These are phyloP conservation scores for Phytophthora tentaculata DNA, from an alignment of 352 stramenopile species.

Conservation along the genomic window DNA sequence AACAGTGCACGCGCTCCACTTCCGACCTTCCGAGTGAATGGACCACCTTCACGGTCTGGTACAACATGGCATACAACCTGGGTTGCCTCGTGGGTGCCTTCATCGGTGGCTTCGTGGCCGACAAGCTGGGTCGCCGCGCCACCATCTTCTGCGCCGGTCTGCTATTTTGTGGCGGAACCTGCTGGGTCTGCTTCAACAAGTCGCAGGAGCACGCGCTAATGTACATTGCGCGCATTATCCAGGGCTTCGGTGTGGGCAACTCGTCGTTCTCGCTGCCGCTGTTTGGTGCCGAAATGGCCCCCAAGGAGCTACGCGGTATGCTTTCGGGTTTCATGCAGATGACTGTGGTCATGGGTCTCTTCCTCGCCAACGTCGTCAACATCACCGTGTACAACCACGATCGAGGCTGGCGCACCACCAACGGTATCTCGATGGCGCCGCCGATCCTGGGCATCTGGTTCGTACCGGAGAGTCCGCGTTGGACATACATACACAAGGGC, in stretches of 20 bases:
- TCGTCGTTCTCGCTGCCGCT: constrained; percentile 61
- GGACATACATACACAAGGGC: constrained; percentile 48
- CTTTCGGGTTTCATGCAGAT: constrained; percentile 75
- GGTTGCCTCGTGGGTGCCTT: constrained; percentile 51
- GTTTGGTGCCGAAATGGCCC: constrained; percentile 64
- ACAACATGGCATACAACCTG: constrained; percentile 67
- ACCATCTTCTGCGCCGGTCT: constrained; percentile 49
- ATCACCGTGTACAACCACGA: constrained; percentile 42
- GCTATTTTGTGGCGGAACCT: constrained; percentile 49
- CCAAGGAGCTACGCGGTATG: constrained; percentile 65
- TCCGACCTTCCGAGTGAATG: constrained; percentile 43
- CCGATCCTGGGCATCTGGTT: constrained; percentile 54
- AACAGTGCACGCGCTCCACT: constrained; percentile 25
- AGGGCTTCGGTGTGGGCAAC: constrained; percentile 54
- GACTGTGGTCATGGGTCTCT: constrained; percentile 54
- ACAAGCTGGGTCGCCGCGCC: constrained; percentile 45
- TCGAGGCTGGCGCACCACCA: constrained; percentile 51
- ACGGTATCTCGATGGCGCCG: constrained; percentile 43
- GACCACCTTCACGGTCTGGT: constrained; percentile 52
- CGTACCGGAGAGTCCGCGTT: constrained; percentile 46
- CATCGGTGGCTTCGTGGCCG: constrained; percentile 43
- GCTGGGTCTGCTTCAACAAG: constrained; percentile 38
- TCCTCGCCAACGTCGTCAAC: constrained; percentile 53
- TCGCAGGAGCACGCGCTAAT: constrained; percentile 37
- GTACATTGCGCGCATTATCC: constrained; percentile 29